phyloP scores from a whole-genome alignment of 2,329 filamentous ascomycete genomes.

The Orbilia blumenaviensis region DNA sequence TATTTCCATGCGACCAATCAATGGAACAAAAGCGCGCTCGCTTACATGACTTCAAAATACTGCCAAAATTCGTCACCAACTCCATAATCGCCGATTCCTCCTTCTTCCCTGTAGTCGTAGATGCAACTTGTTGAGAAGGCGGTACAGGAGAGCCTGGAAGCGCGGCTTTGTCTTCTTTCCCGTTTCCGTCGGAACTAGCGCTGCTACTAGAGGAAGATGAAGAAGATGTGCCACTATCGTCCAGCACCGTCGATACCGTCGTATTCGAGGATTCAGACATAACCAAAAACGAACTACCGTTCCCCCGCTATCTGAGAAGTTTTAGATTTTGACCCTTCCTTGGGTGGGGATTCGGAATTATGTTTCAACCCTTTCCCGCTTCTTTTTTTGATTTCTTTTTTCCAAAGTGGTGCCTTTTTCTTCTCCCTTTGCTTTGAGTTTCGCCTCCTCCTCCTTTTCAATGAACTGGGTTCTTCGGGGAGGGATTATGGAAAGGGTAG shows the following conservation, averaged over 20 bases:
- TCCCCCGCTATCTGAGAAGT: too few species aligned
- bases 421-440: too few species aligned
- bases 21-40: not conserved
- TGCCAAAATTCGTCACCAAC: not conserved
- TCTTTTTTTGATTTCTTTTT: too few species aligned
- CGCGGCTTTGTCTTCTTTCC: not conserved
- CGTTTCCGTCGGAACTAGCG: not conserved
- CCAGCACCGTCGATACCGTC: conserved; percentile 10
- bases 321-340: too few species aligned
- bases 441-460: too few species aligned
- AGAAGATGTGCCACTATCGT: conserved; percentile 9
- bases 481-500: too few species aligned
- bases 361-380: not conserved
- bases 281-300: not conserved
- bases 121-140: too few species aligned
- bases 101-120: not conserved
- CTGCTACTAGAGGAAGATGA: not conserved
- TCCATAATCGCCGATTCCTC: not conserved
- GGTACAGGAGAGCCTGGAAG: too few species aligned
- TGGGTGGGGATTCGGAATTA: too few species aligned
- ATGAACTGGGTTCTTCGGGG: too few species aligned
- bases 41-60: conserved; percentile 12
- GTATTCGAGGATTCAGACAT: conserved; percentile 22
- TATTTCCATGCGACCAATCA: not conserved
- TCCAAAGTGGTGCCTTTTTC: too few species aligned